These are phyloP conservation scores for Thymus quinquecostatus DNA, from an alignment of 257 asterid genomes.

Conservation along the genomic window DNA sequence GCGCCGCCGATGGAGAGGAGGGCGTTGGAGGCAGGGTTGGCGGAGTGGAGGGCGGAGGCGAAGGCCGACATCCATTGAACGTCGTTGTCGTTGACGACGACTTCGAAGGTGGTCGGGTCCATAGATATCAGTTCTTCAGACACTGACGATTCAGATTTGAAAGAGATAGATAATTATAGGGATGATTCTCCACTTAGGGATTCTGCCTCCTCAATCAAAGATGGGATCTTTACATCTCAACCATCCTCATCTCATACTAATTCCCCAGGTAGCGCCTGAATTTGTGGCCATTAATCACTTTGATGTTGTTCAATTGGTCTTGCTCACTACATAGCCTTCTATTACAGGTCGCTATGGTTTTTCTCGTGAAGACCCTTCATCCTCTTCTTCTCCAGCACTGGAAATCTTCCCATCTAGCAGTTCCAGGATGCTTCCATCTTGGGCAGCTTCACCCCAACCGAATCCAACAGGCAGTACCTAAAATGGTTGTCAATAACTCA, in stretches of 20 bases:
- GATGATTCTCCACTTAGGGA: conserved; percentile 71
- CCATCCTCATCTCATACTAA: conserved; percentile 34
- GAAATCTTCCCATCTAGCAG: background rate
- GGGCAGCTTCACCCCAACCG: background rate
- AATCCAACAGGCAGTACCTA: background rate
- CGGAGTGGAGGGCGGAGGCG: no score
- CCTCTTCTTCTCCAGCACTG: conserved; percentile 35
- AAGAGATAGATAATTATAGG: conserved; percentile 74
- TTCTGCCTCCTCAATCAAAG: conserved; percentile 42
- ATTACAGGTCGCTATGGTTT: conserved; percentile 44
- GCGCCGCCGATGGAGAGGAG: no score
- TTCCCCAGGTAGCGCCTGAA: conserved; percentile 49
- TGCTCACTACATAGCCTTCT: conserved; percentile 17
- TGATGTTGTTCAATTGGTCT: conserved; percentile 21
- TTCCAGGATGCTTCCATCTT: conserved; percentile 4
- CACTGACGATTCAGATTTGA: conserved; percentile 80
- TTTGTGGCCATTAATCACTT: conserved; percentile 18
- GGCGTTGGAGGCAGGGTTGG: no score
- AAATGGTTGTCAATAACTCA: background rate
- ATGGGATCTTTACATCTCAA: conserved; percentile 57
- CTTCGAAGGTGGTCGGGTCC: no score
- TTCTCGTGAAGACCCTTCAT: conserved; percentile 37
- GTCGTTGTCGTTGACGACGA: no score
- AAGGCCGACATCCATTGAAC: no score
- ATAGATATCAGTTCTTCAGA: conserved; percentile 85